These are phyloP conservation scores for Kwoniella botswanensis DNA, from an alignment of 768 basidiomycete genomes.

Conservation along the genomic window DNA sequence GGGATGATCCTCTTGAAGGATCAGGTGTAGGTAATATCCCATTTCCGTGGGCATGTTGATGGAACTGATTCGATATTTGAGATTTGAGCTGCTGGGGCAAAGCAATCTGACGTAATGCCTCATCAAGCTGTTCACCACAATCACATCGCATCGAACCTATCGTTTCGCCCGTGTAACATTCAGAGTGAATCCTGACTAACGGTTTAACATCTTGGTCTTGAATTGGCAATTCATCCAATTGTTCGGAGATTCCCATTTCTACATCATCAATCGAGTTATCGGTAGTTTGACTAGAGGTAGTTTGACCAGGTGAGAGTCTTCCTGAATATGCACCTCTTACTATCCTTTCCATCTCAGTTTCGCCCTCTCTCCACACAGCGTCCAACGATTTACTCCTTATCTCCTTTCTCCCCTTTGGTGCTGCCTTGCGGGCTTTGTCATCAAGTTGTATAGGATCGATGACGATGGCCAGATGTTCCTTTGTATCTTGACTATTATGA, in stretches of 20 bases:
- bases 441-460: constrained; percentile 84
- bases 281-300: constrained; percentile 20
- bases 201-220: constrained; percentile 65
- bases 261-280: background rate
- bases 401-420: constrained; percentile 61
- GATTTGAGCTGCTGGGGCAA: constrained; percentile 27
- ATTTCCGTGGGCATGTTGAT: constrained; percentile 11
- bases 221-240: background rate
- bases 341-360: constrained; percentile 93
- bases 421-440: constrained; percentile 28
- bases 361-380: constrained; percentile 76
- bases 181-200: constrained; percentile 93
- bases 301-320: constrained; percentile 58
- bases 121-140: constrained; percentile 97
- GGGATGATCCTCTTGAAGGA: constrained; percentile 69
- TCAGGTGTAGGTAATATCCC: constrained; percentile 11
- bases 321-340: constrained; percentile 93
- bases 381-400: constrained; percentile 85
- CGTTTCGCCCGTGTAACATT: constrained; percentile 98
- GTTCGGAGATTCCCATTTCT: constrained; percentile 43
- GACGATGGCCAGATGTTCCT: constrained; percentile 96
- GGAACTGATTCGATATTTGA: constrained; percentile 11
- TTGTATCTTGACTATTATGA: constrained; percentile 85
- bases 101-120: constrained; percentile 75
- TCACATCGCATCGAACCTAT: constrained; percentile 98